Evolutionary conservation across 495 filamentous ascomycete species (phyloP).

Genomic region (Sordaria brevicollis): DNA sequence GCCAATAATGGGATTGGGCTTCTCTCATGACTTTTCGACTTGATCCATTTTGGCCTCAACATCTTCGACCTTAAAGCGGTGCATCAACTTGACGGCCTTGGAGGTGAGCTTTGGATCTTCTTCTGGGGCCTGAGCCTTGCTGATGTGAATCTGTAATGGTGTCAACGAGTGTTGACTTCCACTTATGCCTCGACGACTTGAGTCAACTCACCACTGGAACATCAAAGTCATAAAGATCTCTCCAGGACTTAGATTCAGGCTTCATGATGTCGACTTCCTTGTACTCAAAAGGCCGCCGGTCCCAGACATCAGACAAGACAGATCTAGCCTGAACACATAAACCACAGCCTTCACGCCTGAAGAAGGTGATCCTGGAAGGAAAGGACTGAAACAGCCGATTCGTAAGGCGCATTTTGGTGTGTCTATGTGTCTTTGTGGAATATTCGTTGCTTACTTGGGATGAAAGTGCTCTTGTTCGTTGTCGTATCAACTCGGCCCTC

Average conservation of each 20-base stretch:
- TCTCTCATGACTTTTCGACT: slow-evolving; percentile 35
- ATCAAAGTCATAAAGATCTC: slow-evolving; percentile 79
- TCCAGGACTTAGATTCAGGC: slow-evolving; percentile 56
- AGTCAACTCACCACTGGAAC: slow-evolving; percentile 58
- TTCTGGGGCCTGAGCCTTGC: slow-evolving; percentile 33
- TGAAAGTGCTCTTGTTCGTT: too few species aligned
- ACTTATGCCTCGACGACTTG: not conserved
- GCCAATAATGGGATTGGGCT: not conserved
- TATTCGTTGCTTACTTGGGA: too few species aligned
- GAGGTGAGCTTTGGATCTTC: slow-evolving; percentile 43
- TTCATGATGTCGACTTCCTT: slow-evolving; percentile 72
- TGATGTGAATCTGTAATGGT: slow-evolving; percentile 52
- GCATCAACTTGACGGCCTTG: slow-evolving; percentile 69
- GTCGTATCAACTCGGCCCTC: too few species aligned
- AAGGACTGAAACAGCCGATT: slow-evolving; percentile 38
- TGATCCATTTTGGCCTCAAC: slow-evolving; percentile 61
- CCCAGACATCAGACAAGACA: slow-evolving; percentile 59
- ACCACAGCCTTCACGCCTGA: slow-evolving; percentile 69
- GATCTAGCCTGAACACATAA: slow-evolving; percentile 69
- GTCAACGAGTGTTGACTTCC: not conserved
- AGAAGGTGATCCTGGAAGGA: slow-evolving; percentile 61
- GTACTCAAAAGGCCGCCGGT: slow-evolving; percentile 60
- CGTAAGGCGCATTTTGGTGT: slow-evolving; percentile 28
- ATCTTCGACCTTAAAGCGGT: slow-evolving; percentile 62
- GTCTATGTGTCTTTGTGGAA: not conserved